Conservation (phyloP, 352 stramenopile species). For the Phytophthora tentaculata region DNA sequence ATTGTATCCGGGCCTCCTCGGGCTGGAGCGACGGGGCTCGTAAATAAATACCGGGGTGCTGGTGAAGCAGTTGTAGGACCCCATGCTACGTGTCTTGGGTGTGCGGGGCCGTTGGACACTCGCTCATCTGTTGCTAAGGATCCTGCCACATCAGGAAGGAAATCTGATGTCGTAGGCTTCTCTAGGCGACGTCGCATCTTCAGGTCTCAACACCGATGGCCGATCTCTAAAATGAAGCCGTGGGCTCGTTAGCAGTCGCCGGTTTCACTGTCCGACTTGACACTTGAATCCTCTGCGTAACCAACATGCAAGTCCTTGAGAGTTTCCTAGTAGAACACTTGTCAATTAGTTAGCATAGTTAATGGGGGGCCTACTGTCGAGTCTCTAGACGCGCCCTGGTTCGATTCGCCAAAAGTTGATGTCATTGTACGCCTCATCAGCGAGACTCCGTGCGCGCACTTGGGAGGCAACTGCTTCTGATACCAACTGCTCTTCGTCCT, state of each 20-base stretch:
- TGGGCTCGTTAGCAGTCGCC: conserved; percentile 22
- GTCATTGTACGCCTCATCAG: conserved; percentile 88
- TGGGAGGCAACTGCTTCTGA: conserved; percentile 61
- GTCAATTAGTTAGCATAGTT: conserved; percentile 33
- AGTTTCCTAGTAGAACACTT: conserved; percentile 21
- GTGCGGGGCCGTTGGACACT: background rate
- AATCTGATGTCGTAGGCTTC: conserved; percentile 15
- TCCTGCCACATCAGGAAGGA: conserved; percentile 34
- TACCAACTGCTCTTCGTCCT: conserved; percentile 51
- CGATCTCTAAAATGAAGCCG: conserved; percentile 11
- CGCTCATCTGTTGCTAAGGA: background rate
- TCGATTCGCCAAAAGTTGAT: conserved; percentile 87
- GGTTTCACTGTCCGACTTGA: conserved; percentile 9
- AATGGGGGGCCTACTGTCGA: too few species aligned
- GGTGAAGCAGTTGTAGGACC: background rate
- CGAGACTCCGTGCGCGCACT: conserved; percentile 57
- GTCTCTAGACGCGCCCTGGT: conserved; percentile 44
- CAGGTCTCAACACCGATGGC: conserved; percentile 5
- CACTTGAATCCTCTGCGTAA: conserved; percentile 20
- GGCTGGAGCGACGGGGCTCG: conserved; percentile 20
- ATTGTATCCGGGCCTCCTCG: conserved; percentile 20
- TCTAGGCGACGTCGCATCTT: conserved; percentile 36
- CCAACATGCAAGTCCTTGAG: conserved; percentile 14
- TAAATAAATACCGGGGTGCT: conserved; percentile 33
- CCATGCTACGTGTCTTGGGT: conserved; percentile 18